phyloP scores from a whole-genome alignment of 345 rosid species.

The Passiflora organensis region DNA sequence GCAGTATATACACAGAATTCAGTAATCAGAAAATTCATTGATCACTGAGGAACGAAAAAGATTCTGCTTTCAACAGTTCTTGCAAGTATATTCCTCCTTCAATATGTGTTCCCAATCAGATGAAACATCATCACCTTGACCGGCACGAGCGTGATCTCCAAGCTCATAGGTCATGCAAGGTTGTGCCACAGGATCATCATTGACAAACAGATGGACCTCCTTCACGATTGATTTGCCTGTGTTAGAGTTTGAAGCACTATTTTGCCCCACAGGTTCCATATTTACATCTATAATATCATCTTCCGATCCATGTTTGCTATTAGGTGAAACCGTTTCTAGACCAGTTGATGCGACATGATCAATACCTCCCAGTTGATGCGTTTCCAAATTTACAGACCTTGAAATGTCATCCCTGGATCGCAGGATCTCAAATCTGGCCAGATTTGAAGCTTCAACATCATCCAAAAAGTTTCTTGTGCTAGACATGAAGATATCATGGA shows the following conservation, averaged over 20 bases:
- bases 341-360: conserved; percentile 19
- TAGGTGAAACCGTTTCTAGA: conserved; percentile 8
- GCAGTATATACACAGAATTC: no score
- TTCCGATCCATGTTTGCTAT: conserved; percentile 5
- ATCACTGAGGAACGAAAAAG: no score
- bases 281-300: conserved; percentile 10
- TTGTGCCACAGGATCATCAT: conserved; percentile 18
- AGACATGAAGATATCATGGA: conserved; percentile 11
- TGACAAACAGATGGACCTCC: conserved; percentile 17
- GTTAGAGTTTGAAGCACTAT: not conserved
- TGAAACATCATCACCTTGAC: conserved; percentile 36
- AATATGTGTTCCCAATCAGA: conserved; percentile 79
- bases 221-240: conserved; percentile 14
- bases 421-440: conserved; percentile 43
- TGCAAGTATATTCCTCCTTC: conserved; percentile 44
- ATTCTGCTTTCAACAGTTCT: conserved; percentile 18
- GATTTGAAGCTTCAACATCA: conserved; percentile 34
- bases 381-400: conserved; percentile 18
- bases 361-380: conserved; percentile 12
- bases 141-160: conserved; percentile 22
- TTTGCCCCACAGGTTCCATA: conserved; percentile 4
- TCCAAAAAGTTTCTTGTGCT: conserved; percentile 10
- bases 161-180: conserved; percentile 2
- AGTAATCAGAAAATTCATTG: no score
- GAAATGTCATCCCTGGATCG: conserved; percentile 26